A percentile compares a stretch with the other conserved stretches of the same genome.
phyloP scores from a whole-genome alignment of 306 rosid species.

The Sophora flavescens region DNA sequence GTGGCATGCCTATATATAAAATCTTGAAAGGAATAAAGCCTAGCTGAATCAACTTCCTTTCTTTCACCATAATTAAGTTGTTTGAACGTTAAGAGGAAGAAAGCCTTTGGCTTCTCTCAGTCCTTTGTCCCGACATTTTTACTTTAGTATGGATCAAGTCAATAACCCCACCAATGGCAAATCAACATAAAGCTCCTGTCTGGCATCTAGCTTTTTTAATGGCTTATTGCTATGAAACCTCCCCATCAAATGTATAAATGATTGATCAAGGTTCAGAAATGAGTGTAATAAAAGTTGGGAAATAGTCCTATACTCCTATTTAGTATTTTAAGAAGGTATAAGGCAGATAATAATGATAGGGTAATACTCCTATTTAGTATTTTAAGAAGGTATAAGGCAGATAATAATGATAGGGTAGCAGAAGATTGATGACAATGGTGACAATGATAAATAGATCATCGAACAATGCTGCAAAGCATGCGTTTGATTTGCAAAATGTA shows the following conservation, averaged over 20 bases:
- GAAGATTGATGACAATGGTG: background rate
- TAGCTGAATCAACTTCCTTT: slow-evolving; percentile 60
- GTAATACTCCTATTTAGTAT: background rate
- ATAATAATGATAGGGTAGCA: background rate
- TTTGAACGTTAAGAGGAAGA: slow-evolving; percentile 41
- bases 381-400: background rate
- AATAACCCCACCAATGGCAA: background rate
- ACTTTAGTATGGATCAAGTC: slow-evolving; percentile 37
- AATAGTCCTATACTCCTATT: background rate
- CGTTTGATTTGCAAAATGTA: no score
- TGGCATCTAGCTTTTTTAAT: no score
- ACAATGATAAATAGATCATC: background rate
- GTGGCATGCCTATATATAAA: slow-evolving; percentile 44
- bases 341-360: no score
- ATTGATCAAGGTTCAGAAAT: no score
- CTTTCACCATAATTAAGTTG: slow-evolving; percentile 51
- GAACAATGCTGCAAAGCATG: no score
- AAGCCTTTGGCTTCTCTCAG: slow-evolving; percentile 38
- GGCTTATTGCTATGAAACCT: background rate
- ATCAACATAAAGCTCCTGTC: background rate
- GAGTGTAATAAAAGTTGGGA: no score
- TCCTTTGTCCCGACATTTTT: slow-evolving; percentile 39
- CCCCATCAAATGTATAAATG: background rate
- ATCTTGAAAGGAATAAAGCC: slow-evolving; percentile 55
- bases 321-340: background rate